A percentile compares a stretch with the other conserved stretches of the same genome.
Evolutionary conservation across 1,284 basidiomycete genomes (phyloP).

Genomic region (Calocybe gambosa): DNA sequence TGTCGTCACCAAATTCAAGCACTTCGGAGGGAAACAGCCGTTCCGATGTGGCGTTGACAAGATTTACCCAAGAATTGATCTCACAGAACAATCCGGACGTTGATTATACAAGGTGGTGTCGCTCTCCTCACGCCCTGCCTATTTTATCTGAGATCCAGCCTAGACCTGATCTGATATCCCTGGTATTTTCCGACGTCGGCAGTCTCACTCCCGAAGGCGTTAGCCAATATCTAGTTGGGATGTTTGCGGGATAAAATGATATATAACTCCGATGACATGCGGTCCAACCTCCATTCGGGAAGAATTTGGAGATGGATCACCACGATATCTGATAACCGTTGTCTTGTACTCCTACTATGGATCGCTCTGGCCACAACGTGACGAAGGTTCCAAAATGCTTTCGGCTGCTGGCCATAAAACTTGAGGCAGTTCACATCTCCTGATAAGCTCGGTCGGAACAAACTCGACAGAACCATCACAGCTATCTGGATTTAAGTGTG

Average conservation of each 20-base stretch:
- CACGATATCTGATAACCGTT: constrained; percentile 23
- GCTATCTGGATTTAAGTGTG: not conserved
- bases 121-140: not conserved
- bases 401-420: not conserved
- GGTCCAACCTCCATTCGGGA: constrained; percentile 7
- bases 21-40: constrained; percentile 15
- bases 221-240: constrained; percentile 85
- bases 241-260: constrained; percentile 66
- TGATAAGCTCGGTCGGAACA: not conserved
- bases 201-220: constrained; percentile 89
- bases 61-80: constrained; percentile 70
- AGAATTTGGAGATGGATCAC: constrained; percentile 18
- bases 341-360: constrained; percentile 7
- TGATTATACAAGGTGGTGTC: constrained; percentile 70
- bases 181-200: constrained; percentile 90
- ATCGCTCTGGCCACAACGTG: constrained; percentile 6
- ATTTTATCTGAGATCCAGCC: constrained; percentile 12
- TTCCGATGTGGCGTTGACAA: constrained; percentile 23
- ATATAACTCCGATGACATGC: constrained; percentile 12
- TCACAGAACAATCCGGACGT: constrained; percentile 77
- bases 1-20: constrained; percentile 12
- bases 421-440: not conserved
- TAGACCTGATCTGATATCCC: constrained; percentile 82
- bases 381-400: not conserved
- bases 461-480: not conserved